Conservation (phyloP, 2,329 filamentous ascomycete species). For the Ceratocystis harringtonii region DNA sequence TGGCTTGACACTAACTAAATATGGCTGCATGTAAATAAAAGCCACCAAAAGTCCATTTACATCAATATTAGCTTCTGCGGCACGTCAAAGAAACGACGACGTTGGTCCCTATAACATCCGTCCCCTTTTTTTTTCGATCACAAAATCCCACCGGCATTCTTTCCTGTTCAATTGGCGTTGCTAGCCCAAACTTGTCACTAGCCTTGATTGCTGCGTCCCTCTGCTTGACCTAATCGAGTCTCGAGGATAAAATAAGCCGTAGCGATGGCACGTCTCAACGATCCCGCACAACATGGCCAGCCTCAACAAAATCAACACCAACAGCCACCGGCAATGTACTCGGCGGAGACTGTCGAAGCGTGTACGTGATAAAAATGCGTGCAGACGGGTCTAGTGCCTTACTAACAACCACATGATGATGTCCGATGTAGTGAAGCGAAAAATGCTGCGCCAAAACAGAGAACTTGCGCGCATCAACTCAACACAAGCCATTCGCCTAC, state of each 20-base stretch:
- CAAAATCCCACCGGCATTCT: background rate
- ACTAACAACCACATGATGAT: slow-evolving; percentile 13
- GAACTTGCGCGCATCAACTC: slow-evolving; percentile 71
- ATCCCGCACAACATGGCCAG: slow-evolving; percentile 42
- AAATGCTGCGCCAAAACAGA: slow-evolving; percentile 69
- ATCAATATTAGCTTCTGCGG: background rate
- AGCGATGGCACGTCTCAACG: slow-evolving; percentile 69
- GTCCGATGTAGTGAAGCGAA: slow-evolving; percentile 48
- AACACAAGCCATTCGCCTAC: slow-evolving; percentile 60
- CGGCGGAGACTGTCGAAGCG: slow-evolving; percentile 50
- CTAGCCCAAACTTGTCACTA: background rate
- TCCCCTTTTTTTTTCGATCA: background rate
- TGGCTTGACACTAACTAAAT: background rate
- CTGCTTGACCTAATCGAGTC: background rate
- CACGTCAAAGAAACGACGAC: slow-evolving; percentile 2
- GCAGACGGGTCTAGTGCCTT: background rate
- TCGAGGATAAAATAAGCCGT: slow-evolving; percentile 21
- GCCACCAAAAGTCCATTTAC: slow-evolving; percentile 1
- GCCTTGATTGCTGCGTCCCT: background rate
- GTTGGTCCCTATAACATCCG: background rate
- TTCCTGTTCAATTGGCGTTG: background rate
- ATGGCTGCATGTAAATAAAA: background rate
- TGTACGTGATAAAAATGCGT: slow-evolving; percentile 37
- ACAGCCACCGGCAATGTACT: slow-evolving; percentile 13
- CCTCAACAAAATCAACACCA: background rate